phyloP scores from a whole-genome alignment of 2,329 filamentous ascomycete genomes.

The Fusarium sp. region DNA sequence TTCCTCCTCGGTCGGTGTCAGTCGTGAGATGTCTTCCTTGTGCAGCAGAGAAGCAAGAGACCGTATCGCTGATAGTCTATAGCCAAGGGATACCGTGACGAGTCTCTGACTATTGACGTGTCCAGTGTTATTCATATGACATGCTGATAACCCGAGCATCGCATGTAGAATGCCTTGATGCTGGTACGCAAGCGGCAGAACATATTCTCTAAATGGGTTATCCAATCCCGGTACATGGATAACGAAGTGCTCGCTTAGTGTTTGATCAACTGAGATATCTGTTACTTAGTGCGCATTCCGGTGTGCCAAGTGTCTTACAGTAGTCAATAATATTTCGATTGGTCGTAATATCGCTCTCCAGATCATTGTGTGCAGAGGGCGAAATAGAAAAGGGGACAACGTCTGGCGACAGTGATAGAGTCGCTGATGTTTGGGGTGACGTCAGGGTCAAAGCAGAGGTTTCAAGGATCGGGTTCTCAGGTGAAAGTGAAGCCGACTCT shows the following conservation, averaged over 20 bases:
- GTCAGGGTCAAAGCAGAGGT: background rate
- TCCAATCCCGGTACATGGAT: slow-evolving; percentile 29
- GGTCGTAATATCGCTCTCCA: slow-evolving; percentile 4
- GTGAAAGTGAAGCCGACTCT: background rate
- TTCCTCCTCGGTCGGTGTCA: slow-evolving; percentile 34
- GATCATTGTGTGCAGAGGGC: background rate
- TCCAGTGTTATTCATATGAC: slow-evolving; percentile 36
- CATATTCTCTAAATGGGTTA: slow-evolving; percentile 37
- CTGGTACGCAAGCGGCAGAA: slow-evolving; percentile 38
- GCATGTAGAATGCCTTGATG: slow-evolving; percentile 43
- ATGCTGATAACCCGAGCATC: slow-evolving; percentile 39
- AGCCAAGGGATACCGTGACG: slow-evolving; percentile 29
- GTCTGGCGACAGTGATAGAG: background rate
- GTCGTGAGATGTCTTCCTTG: slow-evolving; percentile 24
- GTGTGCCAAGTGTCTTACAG: background rate
- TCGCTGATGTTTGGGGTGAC: background rate
- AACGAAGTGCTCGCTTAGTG: slow-evolving; percentile 31
- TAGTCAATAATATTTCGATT: slow-evolving; percentile 17
- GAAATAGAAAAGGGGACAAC: background rate
- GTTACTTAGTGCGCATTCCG: background rate
- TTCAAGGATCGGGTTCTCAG: background rate
- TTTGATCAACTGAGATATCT: slow-evolving; percentile 23
- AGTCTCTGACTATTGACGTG: slow-evolving; percentile 5
- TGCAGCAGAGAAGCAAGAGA: slow-evolving; percentile 30
- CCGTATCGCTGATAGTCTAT: slow-evolving; percentile 36